A percentile compares a stretch with the other conserved stretches of the same genome.
Conservation (phyloP, 805 yeast genomes). For the Candida coleopterorum region DNA sequence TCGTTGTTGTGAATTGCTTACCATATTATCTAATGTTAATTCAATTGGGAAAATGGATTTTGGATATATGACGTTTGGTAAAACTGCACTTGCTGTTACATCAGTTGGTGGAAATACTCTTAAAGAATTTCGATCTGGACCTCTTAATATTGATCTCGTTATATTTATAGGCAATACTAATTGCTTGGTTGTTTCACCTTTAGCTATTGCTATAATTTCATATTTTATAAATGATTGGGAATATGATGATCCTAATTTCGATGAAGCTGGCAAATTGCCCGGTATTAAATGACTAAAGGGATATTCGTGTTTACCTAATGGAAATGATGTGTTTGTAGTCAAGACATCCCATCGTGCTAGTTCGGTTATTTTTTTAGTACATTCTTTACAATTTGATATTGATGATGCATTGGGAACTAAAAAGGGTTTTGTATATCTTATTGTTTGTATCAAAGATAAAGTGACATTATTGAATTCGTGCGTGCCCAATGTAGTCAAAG, state of each 20-base stretch:
- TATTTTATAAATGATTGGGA: conserved; percentile 57
- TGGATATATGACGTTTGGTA: conserved; percentile 89
- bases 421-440: conserved; percentile 64
- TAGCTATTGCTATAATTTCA: conserved; percentile 63
- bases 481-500: conserved; percentile 24
- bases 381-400: conserved; percentile 52
- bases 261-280: conserved; percentile 80
- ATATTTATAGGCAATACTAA: conserved; percentile 65
- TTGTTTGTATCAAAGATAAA: conserved; percentile 66
- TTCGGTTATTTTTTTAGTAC: conserved; percentile 51
- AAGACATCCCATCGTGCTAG: conserved; percentile 89
- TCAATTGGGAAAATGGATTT: conserved; percentile 82
- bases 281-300: conserved; percentile 90
- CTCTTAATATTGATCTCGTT: conserved; percentile 70
- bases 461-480: conserved; percentile 54
- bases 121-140: conserved; percentile 79
- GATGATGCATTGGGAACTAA: conserved; percentile 43
- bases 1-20: conserved; percentile 43
- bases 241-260: conserved; percentile 53
- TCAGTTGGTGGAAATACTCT: conserved; percentile 96
- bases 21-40: conserved; percentile 70
- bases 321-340: conserved; percentile 50
- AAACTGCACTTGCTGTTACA: conserved; percentile 76
- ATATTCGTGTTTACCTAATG: conserved; percentile 72
- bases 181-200: conserved; percentile 21